A percentile compares a stretch with the other conserved stretches of the same genome.
phyloP scores from a whole-genome alignment of 345 rosid species.

The Lepidium sativum region DNA sequence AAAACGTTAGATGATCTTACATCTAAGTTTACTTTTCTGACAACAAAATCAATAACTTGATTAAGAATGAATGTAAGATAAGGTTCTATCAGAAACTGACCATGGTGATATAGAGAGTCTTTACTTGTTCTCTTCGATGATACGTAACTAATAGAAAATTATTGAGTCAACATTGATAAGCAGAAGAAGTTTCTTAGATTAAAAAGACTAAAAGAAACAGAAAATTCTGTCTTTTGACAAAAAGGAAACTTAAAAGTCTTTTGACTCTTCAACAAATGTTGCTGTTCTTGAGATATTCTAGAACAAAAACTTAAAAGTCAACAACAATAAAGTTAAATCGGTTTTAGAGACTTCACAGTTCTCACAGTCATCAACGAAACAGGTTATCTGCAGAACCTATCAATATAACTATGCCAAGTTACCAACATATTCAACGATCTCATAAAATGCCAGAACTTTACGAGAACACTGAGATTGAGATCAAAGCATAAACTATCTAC shows the following conservation, averaged over 20 bases:
- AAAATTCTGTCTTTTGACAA: constrained; percentile 2
- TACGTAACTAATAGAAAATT: not conserved
- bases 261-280: not conserved
- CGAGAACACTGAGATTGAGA: no score
- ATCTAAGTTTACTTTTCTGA: not conserved
- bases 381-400: no score
- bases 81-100: not conserved
- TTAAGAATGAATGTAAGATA: not conserved
- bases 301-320: not conserved
- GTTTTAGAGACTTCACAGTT: no score
- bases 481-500: not conserved
- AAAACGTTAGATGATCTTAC: not conserved
- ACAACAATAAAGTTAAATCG: not conserved
- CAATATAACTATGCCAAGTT: no score
- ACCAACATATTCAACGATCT: no score
- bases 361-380: no score
- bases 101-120: not conserved
- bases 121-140: not conserved
- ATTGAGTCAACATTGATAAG: constrained; percentile 4
- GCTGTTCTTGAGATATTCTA: not conserved
- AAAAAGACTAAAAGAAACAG: not conserved
- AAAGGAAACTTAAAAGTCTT: not conserved
- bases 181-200: not conserved
- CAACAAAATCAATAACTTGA: not conserved
- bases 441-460: no score